Evolutionary conservation across 2,329 filamentous ascomycete species (phyloP), one percentile per base, ranked within the genome.

Genomic region (Aspergillus fischeri): DNA sequence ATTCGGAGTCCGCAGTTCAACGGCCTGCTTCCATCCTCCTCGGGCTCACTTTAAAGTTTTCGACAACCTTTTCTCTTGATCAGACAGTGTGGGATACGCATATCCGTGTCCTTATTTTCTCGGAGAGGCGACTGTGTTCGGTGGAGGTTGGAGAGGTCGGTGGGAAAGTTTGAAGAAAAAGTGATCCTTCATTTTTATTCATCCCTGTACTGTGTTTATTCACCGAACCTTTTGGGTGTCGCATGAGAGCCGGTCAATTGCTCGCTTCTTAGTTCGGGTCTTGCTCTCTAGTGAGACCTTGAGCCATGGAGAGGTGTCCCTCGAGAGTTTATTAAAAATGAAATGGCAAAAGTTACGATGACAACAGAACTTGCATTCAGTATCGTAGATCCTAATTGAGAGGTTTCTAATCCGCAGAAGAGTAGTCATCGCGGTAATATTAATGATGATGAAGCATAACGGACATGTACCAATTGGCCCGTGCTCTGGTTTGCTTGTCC

Each of bases 231-330:
- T 56, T 61, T 55, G 61, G 53, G 60, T 62, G 65, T 65, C 51
- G 53, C 54, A 59, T 65, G 70, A 63, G 67, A 59, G 64, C 71
- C 74, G 73, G 73, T 75, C 72, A 75, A 75, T 67, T 54, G 53
- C 59, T 64, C 60, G 59, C 11, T 47, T 66, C 63, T 65, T 51
- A 25, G 53, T 60, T 55, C 49, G 50, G 42, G 54, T 56, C 61
- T 61, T 57, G 55, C 58, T 55, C 56, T 53, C 60, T 61, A 47
- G 57, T 54, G 53, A 51, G 53, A 27, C 55, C 49, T 51, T 56
- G 65, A 66, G 68, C 65, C 60, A 68, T 75, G 73, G 71, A 74
- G 70, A 68, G 70, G 72, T 71, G 60, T 64, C 49, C 62, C 63
- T 55, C 60, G 68, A 70, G 67, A 65, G 66, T 70, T 73, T 73